Percentiles rank a stretch among this genome's conserved stretches.
phyloP scores from a whole-genome alignment of 2,329 filamentous ascomycete genomes.

The Dactylellina drechsleri region DNA sequence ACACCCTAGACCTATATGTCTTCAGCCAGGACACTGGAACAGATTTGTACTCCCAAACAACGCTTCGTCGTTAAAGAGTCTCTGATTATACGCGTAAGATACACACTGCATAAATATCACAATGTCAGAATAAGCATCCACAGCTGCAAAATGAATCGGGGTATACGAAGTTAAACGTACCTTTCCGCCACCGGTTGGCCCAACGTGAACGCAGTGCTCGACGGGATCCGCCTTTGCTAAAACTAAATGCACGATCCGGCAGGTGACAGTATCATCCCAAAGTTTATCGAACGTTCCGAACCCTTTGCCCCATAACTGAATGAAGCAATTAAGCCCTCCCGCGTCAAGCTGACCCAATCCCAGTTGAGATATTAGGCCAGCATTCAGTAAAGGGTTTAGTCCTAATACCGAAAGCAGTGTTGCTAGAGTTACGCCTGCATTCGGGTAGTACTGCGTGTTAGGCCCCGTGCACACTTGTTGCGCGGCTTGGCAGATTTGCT shows the following conservation, averaged over 20 bases:
- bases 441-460: slow-evolving; percentile 61
- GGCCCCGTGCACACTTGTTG: slow-evolving; percentile 61
- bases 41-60: slow-evolving; percentile 18
- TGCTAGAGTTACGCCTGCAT: neutral
- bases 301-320: slow-evolving; percentile 59
- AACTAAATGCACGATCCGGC: slow-evolving; percentile 63
- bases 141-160: neutral
- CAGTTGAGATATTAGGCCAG: slow-evolving; percentile 18
- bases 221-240: slow-evolving; percentile 56
- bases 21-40: slow-evolving; percentile 12
- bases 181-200: slow-evolving; percentile 40
- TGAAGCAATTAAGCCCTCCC: slow-evolving; percentile 60
- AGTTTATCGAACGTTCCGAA: slow-evolving; percentile 64
- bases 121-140: too few species aligned
- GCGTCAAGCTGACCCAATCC: slow-evolving; percentile 19
- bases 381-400: slow-evolving; percentile 12
- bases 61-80: slow-evolving; percentile 19
- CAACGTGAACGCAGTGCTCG: slow-evolving; percentile 45
- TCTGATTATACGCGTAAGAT: slow-evolving; percentile 19
- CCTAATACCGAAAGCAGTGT: slow-evolving; percentile 4
- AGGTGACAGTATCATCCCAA: slow-evolving; percentile 64
- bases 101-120: slow-evolving; percentile 35
- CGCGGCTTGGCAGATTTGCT: slow-evolving; percentile 60
- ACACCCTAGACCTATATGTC: too few species aligned
- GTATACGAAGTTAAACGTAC: slow-evolving; percentile 6